Base-by-base conservation (phyloP, 2,329 filamentous ascomycete genomes). In the Ascochyta viciae-villosae region DNA sequence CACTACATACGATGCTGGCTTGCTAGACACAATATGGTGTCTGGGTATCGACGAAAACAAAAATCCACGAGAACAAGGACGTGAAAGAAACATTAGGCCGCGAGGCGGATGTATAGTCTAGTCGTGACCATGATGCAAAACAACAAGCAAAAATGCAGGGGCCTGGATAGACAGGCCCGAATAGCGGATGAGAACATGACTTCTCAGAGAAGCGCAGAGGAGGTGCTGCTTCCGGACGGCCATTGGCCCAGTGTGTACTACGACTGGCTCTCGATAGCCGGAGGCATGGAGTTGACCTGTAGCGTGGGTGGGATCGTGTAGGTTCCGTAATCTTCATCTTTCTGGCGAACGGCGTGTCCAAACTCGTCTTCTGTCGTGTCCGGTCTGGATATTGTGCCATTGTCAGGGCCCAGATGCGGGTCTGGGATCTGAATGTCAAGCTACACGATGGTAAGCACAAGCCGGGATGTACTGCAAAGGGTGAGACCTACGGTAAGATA, bases 381-480 rank as follows among this genome's bases (percentile, higher is more conserved):
- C 3, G 70, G 69, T 7, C 66, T 62, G 8, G 70, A 67, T 15
- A 38, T 8, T 19, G 51, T 47, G 50, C 62, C 66, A 7, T 60
- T 67, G 37, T 76, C 74, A n/a, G 72, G 65, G 44, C 72, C 72
- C 56, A 92, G 86, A 65, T 91, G 88, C 1, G 90, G 90, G 72
- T 93, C 89, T 4, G 89, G 87, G 54, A 93, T 90, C 76, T 92
- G 89, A 44, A 93, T 91, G 66, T 93, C 90, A 65, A 93, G 83
- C 88, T 91, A 54, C 6, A 46, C 4, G 3, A 19, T 19, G 19
- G 46, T 66, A 35, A 65, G 57, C 47, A 12, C n/a, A 15, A 41
- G 12, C 12, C 4, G 29, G 6, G 9, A n/a, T 27, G 31, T 19
- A 8, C 19, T n/a, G 6, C n/a, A 31, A 8, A 43, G n/a, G 6